Evolutionary conservation across 2,329 filamentous ascomycete species (phyloP), one percentile per base, ranked within the genome.

Genomic region (Alternaria atra): DNA sequence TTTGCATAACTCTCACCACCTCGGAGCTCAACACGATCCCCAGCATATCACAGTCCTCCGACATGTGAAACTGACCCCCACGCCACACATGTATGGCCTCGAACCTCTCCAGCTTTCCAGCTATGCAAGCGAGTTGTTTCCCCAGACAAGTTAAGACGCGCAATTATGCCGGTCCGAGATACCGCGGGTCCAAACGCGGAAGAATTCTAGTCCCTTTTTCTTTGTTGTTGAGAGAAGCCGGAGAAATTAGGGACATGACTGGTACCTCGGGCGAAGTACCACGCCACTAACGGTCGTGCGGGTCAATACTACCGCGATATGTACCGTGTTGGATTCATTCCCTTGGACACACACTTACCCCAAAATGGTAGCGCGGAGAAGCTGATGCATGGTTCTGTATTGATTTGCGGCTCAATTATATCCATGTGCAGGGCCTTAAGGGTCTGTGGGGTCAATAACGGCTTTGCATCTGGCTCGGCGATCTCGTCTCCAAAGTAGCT

Each of bases 221-320:
- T 56, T 29, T 46, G 34, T 40, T 48, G 30, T 48, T 44, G 42
- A 34, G 37, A 35, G 39, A 8, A 23, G 20, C 39, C 55, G 47
- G 55, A 52, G 32, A 42, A 58, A 58, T 25, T 46, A 44, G 34
- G 20, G 37, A 46, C 25, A 7, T 20, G 35, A 37, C 25, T 15
- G 40, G 46, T 63, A 63, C 59, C 59, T 64, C 59, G 58, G 59
- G 58, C 37, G 17, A 64, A 51, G 58, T 64, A 62, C 47, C 51
- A 51, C 34, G 51, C 52, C 51, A 52, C 44, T 25, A 25, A 25
- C 20, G 20, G 15, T 39, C 34, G 30, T 40, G 55, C 54, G 58
- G 61, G 32, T 48, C 32, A 59, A 59, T 55, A 59, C 58, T 37
- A 32, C 37, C 43, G 42, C 58, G 34, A 55, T 39, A 42, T 29